Base-by-base conservation (phyloP, 2,329 filamentous ascomycete genomes). In the Thelonectria discophora region DNA sequence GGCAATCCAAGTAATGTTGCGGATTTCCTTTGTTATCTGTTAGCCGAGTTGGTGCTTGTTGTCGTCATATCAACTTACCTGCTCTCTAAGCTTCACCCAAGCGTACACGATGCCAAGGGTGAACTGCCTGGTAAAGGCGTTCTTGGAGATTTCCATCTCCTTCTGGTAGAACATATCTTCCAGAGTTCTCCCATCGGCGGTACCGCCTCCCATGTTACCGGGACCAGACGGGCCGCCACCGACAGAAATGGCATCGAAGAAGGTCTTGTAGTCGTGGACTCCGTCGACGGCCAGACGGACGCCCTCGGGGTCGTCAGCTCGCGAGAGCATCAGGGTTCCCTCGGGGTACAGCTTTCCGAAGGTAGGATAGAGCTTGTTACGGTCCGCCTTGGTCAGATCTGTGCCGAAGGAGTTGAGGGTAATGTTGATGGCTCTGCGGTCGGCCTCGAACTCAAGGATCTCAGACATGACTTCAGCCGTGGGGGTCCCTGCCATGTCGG, bases 111-210 rank as follows among this genome's bases (percentile, higher is more conserved):
- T 92, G 37, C 92, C 91, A 72, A 92, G 93, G 13, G 93, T 97
- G 77, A 99, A 99, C 77, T 99, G 95, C 69, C 93, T 87, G 5
- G 95, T 99, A 75, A 99, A 99, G 9, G 94, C 93, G 63, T 90
- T 81, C 84, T 99, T 99, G 58, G 92, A 94, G 66, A 98, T 90
- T 77, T 99, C 94, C 95, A 98, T 98, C 81, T 99, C 95, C 81
- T 97, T 98, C 78, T 97, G 93, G 77, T 99, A 99, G 80, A 99
- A 99, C 82, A 99, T 84, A 75, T 99, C 95, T 76, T 99, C 95
- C 71, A 99, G 79, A 72, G 94, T 97, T 81, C 92, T 93, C 50
- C 92, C 90, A 69, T 97, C 93, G 15, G 87, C 84, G 24, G 90
- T 88, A n/a, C 86, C 83, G 37, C 93, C 93, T 21, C 88, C 87